These are phyloP conservation scores for Oryza meyeriana DNA, from an alignment of 176 grass and related monocot genomes.

Conservation along the genomic window DNA sequence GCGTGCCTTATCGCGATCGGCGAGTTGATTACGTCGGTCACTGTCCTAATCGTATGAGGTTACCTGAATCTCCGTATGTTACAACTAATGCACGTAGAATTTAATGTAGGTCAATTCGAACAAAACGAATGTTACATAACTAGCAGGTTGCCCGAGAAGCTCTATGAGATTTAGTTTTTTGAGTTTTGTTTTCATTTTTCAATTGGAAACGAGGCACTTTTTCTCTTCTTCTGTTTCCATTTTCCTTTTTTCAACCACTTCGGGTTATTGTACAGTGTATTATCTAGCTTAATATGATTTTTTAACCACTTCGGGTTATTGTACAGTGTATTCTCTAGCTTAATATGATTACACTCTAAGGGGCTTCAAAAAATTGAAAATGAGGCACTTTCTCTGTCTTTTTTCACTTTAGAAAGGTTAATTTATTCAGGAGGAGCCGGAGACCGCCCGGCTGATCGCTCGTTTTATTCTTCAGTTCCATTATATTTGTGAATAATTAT, in stretches of 20 bases:
- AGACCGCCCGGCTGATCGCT: background rate
- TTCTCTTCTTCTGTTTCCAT: too few relatives aligned
- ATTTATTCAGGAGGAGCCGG: background rate
- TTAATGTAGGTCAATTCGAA: background rate
- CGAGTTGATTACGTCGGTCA: background rate
- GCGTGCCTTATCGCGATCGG: background rate
- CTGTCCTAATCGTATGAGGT: conserved; percentile 16
- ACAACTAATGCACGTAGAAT: background rate
- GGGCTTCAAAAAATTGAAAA: too few relatives aligned
- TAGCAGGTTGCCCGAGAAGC: background rate
- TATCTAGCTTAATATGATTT: too few relatives aligned
- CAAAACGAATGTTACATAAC: background rate
- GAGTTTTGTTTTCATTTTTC: too few relatives aligned
- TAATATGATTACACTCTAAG: too few relatives aligned
- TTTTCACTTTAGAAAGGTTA: background rate
- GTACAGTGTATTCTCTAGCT: too few relatives aligned
- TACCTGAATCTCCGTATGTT: background rate
- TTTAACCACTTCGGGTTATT: too few relatives aligned
- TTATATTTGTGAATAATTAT: background rate
- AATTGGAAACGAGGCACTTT: background rate
- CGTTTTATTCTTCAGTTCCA: background rate
- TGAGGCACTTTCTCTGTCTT: background rate
- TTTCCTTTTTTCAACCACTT: too few relatives aligned
- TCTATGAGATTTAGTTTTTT: background rate
- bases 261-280: too few relatives aligned